Conservation (phyloP, 2,329 filamentous ascomycete genomes). For the Eutypa lata region DNA sequence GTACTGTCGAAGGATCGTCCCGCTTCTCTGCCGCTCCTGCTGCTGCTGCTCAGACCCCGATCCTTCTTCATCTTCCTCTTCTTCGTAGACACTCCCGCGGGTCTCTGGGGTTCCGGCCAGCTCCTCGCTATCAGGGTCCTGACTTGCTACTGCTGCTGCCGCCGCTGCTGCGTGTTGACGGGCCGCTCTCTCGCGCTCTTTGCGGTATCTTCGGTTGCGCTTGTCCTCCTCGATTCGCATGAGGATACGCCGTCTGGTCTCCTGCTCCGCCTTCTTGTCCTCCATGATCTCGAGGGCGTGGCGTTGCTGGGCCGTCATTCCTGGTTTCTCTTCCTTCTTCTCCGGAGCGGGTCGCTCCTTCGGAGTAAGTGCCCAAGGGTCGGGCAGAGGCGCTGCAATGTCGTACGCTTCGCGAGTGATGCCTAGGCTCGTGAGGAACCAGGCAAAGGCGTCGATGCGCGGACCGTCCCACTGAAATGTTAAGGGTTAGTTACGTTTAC, state of each 20-base stretch:
- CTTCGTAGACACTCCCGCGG: too few species aligned
- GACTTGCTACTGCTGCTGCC: too few species aligned
- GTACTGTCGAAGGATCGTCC: not conserved
- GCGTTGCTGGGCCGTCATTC: slow-evolving; percentile 10
- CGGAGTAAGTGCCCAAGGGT: not conserved
- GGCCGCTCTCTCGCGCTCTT: not conserved
- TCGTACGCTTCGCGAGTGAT: not conserved
- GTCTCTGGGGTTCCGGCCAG: not conserved
- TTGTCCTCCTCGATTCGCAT: slow-evolving; percentile 15
- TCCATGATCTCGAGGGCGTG: slow-evolving; percentile 3
- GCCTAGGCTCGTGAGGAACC: slow-evolving; percentile 9
- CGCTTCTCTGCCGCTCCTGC: not conserved
- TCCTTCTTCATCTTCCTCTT: too few species aligned
- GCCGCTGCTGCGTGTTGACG: not conserved
- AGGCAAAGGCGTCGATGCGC: slow-evolving; percentile 15
- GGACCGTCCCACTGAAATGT: slow-evolving; percentile 8
- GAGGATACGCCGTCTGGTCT: slow-evolving; percentile 6
- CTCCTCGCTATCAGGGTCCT: not conserved
- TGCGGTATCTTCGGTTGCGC: not conserved
- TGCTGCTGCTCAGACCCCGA: too few species aligned
- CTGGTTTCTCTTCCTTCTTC: not conserved
- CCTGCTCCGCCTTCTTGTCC: slow-evolving; percentile 8
- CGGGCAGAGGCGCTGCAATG: not conserved
- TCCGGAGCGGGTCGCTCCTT: not conserved
- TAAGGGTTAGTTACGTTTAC: too few species aligned